These are phyloP conservation scores for Paragyromitra xinjiangensis DNA, from an alignment of 495 filamentous ascomycete species.

Conservation along the genomic window DNA sequence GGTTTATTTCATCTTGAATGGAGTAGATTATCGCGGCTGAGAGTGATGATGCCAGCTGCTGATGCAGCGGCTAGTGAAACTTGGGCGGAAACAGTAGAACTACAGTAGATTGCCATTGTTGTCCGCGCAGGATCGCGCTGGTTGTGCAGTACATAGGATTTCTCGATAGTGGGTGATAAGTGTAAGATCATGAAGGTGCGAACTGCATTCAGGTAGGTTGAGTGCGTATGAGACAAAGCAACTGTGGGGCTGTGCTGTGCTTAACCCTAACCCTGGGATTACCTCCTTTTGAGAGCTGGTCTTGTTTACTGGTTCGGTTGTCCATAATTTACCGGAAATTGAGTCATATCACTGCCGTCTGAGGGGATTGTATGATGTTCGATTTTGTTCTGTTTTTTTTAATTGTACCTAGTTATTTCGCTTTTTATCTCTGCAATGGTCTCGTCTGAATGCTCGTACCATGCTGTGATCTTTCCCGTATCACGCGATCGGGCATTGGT, in stretches of 20 bases:
- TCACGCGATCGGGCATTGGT: neutral
- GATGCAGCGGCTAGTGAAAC: constrained; percentile 3
- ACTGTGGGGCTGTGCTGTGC: neutral
- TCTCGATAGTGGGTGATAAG: neutral
- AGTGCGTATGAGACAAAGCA: neutral
- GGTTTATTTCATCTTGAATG: neutral
- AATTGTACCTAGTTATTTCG: neutral
- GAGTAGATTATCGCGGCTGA: neutral
- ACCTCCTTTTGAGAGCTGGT: neutral
- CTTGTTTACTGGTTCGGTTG: neutral
- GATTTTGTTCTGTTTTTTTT: neutral
- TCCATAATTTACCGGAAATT: constrained; percentile 14
- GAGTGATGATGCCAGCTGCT: neutral
- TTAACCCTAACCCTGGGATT: neutral
- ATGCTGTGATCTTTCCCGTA: constrained; percentile 2
- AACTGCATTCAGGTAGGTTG: neutral
- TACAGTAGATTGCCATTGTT: neutral
- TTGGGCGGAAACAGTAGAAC: neutral
- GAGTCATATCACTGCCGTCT: neutral
- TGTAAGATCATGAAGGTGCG: neutral
- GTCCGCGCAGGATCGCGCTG: neutral
- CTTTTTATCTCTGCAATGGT: neutral
- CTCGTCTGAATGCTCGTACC: neutral
- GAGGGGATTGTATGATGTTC: neutral
- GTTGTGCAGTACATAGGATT: neutral